A percentile compares a stretch with the other conserved stretches of the same genome.
Conservation (phyloP, 2,329 filamentous ascomycete species). For the Sclerotiophoma versabilis region DNA sequence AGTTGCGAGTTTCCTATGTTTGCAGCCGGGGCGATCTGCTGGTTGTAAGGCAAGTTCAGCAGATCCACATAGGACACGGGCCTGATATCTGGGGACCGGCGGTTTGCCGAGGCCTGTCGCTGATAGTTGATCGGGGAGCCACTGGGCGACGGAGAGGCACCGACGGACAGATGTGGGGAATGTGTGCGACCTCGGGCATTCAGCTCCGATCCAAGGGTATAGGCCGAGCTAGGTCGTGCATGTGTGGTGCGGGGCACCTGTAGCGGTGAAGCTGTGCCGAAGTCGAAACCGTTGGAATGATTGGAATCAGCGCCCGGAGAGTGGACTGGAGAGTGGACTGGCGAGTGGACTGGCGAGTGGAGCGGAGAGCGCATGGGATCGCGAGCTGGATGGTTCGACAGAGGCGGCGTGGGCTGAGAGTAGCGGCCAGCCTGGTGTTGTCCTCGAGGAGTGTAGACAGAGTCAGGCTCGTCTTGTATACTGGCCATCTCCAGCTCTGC, state of each 20-base stretch:
- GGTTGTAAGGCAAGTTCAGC: conserved; percentile 76
- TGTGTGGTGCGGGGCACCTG: conserved; percentile 63
- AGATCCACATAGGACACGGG: conserved; percentile 68
- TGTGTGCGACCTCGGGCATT: conserved; percentile 66
- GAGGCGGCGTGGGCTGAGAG: conserved; percentile 34
- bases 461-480: conserved; percentile 33
- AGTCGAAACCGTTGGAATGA: conserved; percentile 41
- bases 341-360: conserved; percentile 26
- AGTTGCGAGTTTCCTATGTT: conserved; percentile 82
- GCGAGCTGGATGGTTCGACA: conserved; percentile 30
- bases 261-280: conserved; percentile 38
- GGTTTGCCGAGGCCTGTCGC: conserved; percentile 59
- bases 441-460: conserved; percentile 29
- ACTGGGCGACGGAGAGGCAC: conserved; percentile 49
- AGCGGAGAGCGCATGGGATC: conserved; percentile 37
- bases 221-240: conserved; percentile 76
- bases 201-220: conserved; percentile 76
- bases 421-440: conserved; percentile 30
- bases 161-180: conserved; percentile 59
- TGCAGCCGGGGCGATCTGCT: conserved; percentile 70
- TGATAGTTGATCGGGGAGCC: conserved; percentile 53
- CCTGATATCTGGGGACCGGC: conserved; percentile 64
- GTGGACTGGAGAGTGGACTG: conserved; percentile 29
- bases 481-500: conserved; percentile 41
- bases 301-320: conserved; percentile 45